Evolutionary conservation across 345 rosid genomes (phyloP), one percentile per base, ranked within the genome.

Genomic region (Clarkia xantiana): DNA sequence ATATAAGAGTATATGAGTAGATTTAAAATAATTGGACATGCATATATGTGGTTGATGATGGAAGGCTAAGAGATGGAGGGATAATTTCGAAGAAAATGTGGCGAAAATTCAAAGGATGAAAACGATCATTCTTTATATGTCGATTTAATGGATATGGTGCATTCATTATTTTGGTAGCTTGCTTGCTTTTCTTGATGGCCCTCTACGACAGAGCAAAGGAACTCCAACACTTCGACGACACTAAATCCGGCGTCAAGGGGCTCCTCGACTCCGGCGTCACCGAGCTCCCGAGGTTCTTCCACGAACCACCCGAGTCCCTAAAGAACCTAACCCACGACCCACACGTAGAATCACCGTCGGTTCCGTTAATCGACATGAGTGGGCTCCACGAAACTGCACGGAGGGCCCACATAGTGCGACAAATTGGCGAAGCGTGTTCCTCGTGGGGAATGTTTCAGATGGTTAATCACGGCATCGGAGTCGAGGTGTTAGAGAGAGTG

Each of bases 381-480:
- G 54, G 57, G 7, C 25, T 56, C 4, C 7, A 2, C n/a, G 48
- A n/a, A 4, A 10, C 53, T 0, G 14, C 14, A 3, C n/a, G 16
- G 13, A 18, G 40, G 3, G 25, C 22, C 18, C 43, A 41, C 49
- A 52, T 52, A 1, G 17, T 43, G 1, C 44, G 51, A 9, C 1
- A 58, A 43, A 39, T 56, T 11, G 9, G 17, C 15, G 52, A 36
- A 2, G 68, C 75, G 1, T 44, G 51, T 13, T 36, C 14, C 41
- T 50, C 29, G 18, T 59, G 66, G 63, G 66, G 71, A 0, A 59
- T 70, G 47, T 70, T 66, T 42, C 63, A 59, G 18, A 39, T 53
- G 14, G 34, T 56, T 45, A 62, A 52, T 34, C 68, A 70, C 14
- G 63, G 71, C 40, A 66, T 66, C 19, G 46, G 57, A 0, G 14